Base-by-base conservation (phyloP, 1,284 basidiomycete genomes). In the Malassezia nana region DNA sequence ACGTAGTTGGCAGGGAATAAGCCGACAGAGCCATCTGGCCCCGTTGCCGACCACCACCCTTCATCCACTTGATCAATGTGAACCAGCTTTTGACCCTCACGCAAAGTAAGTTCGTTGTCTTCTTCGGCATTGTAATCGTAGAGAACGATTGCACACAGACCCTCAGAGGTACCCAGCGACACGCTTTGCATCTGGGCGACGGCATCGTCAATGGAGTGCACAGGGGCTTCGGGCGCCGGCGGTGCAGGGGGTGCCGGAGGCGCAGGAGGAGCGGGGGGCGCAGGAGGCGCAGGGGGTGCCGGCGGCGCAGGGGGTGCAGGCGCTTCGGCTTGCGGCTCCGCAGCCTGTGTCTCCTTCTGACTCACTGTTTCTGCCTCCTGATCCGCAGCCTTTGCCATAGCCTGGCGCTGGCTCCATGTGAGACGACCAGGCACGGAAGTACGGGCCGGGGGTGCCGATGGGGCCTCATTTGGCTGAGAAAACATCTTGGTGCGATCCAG, bases 361-460 rank as follows among this genome's bases (percentile, higher is more conserved):
- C 44, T 35, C 2, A 55, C 31, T 7, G 52, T 58, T 30, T 67
- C 67, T 22, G 69, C 67, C 45, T 60, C 66, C 38, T 72, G 65
- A 16, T 50, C 46, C 38, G 69, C 68, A 51, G 68, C 67, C 18
- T 55, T 55, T 1, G 66, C 69, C 18, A 60, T 59, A 33, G 67
- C 71, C 47, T 74, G 71, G 6, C 71, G 55, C 48, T 74, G 71
- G 40, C 65, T 69, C 71, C 71, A 74, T 6, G 71, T 72, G 7
- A 74, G 62, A 50, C 66, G 67, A 25, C 64, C 66, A 9, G 62
- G 65, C 1, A 54, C 57, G 0, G 57, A 35, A 22, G 33, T 51
- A 15, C 70, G 55, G 4, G 52, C 30, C 8, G 67, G 64, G 2
- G 64, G 51, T 12, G 55, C 49, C 4, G 60, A 38, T 8, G 44